A percentile compares a stretch with the other conserved stretches of the same genome.
Evolutionary conservation across 352 stramenopile genomes (phyloP).

Genomic region (Sclerospora graminicola): DNA sequence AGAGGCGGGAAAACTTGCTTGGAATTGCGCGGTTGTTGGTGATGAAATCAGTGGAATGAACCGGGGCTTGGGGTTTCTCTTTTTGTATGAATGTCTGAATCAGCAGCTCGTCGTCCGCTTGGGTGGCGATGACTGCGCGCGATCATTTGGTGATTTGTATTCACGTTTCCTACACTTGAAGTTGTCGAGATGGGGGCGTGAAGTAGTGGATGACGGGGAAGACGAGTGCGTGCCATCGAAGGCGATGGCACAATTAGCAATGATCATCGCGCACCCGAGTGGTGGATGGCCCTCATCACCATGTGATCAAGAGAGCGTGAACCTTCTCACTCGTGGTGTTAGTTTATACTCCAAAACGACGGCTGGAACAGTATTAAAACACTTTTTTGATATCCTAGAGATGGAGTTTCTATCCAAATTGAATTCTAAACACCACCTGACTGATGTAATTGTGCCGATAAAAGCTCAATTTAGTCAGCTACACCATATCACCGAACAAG

Average conservation of each 20-base stretch:
- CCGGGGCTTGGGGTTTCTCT: constrained; percentile 64
- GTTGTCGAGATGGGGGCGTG: constrained; percentile 70
- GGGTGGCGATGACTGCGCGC: constrained; percentile 58
- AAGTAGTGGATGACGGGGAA: constrained; percentile 79
- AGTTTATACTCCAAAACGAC: constrained; percentile 80
- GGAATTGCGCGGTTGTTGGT: constrained; percentile 71
- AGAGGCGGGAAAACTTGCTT: constrained; percentile 69
- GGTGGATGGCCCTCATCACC: constrained; percentile 48
- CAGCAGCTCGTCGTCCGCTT: constrained; percentile 52
- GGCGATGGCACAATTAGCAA: constrained; percentile 62
- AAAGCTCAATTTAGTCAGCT: constrained; percentile 58
- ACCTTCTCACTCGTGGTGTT: constrained; percentile 59
- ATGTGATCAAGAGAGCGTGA: constrained; percentile 52
- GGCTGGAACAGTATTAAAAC: constrained; percentile 65
- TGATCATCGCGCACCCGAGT: constrained; percentile 49
- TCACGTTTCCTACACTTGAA: constrained; percentile 77
- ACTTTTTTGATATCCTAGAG: constrained; percentile 74
- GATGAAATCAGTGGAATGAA: constrained; percentile 80
- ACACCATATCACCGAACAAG: constrained; percentile 30
- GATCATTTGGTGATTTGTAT: constrained; percentile 69
- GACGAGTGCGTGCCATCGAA: constrained; percentile 67
- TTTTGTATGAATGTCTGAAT: constrained; percentile 79
- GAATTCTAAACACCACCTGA: constrained; percentile 40
- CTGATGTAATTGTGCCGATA: constrained; percentile 38
- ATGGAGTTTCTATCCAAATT: constrained; percentile 57